Evolutionary conservation across 83 land plant species (phyloP).

Genomic region (Picea abies): DNA sequence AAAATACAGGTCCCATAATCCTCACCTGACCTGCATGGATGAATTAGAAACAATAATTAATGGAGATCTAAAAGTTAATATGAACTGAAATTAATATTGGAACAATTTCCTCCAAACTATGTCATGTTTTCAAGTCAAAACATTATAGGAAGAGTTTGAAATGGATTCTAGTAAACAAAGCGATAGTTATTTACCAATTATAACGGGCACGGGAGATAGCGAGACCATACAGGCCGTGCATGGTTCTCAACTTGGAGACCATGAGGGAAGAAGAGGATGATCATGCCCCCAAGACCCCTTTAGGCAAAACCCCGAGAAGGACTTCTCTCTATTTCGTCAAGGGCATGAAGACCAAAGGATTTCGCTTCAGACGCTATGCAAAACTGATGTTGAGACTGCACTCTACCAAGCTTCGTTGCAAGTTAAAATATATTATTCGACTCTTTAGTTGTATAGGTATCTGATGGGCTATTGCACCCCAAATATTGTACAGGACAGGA

Average conservation of each 20-base stretch:
- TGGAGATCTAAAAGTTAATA: no score
- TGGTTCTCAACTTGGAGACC: conserved; percentile 5
- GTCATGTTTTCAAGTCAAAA: no score
- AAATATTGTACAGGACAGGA: no score
- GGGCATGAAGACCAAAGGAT: neutral
- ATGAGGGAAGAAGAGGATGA: neutral
- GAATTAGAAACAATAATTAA: no score
- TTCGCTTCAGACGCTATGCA: neutral
- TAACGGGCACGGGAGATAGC: neutral
- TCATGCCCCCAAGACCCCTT: conserved; percentile 3
- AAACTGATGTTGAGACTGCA: conserved; percentile 7
- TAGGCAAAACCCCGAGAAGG: neutral
- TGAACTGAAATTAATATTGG: no score
- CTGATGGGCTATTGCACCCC: no score
- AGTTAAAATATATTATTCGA: neutral
- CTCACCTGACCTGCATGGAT: no score
- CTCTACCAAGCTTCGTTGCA: neutral
- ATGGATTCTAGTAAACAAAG: no score
- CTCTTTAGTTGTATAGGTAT: neutral
- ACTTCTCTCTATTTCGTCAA: neutral
- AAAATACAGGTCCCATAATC: no score
- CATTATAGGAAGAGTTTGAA: no score
- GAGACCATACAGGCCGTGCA: neutral
- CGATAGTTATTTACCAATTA: neutral
- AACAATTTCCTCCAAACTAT: no score